Evolutionary conservation across 306 rosid genomes (phyloP).

Genomic region (Prunus campanulata): DNA sequence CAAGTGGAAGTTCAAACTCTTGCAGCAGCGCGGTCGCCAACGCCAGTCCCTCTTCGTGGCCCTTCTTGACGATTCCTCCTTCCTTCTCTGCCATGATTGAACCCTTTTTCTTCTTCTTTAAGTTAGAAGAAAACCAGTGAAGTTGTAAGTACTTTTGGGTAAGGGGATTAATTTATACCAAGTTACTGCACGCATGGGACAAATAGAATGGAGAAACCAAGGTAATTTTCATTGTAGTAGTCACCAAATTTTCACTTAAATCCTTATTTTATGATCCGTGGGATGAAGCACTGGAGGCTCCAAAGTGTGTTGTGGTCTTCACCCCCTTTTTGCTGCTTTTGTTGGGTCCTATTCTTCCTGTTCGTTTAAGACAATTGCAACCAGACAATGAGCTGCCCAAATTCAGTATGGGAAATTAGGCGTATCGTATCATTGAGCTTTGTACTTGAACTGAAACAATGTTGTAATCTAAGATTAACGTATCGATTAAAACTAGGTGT

Average conservation of each 20-base stretch:
- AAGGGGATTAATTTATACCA: conserved; percentile 13
- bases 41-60: conserved; percentile 65
- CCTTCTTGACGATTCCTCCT: conserved; percentile 71
- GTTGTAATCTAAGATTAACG: background rate
- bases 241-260: conserved; percentile 16
- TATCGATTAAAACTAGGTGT: background rate
- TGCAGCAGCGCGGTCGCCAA: conserved; percentile 51
- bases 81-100: conserved; percentile 64
- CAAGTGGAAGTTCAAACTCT: conserved; percentile 69
- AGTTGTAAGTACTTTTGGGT: conserved; percentile 4
- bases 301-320: conserved; percentile 10
- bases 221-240: conserved; percentile 19
- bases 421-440: background rate
- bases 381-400: background rate
- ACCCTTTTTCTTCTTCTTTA: background rate
- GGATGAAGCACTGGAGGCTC: background rate
- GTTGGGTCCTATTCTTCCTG: background rate
- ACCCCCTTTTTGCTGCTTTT: conserved; percentile 4
- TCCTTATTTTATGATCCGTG: background rate
- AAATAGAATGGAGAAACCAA: conserved; percentile 39
- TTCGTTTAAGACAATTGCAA: conserved; percentile 6
- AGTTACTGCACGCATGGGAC: conserved; percentile 7
- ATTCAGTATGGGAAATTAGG: background rate
- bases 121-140: background rate
- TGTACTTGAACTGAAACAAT: background rate